Evolutionary conservation across 177 flowering plant genomes (phyloP), one percentile per base, ranked within the genome.

Genomic region (Telopea speciosissima): DNA sequence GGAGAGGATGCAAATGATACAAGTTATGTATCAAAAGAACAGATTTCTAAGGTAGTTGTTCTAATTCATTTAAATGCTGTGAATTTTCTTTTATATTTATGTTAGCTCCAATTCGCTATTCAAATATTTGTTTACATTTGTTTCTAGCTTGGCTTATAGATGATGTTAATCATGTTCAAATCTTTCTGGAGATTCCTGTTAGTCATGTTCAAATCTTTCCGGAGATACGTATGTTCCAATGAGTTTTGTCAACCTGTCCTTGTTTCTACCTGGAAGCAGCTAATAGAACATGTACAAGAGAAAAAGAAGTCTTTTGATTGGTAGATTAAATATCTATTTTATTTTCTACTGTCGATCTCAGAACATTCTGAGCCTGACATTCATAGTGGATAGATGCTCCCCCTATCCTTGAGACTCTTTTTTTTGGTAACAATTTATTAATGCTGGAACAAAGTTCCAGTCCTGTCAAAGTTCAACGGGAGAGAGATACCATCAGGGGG

Each of bases 21-120:
- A n/a, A n/a, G 68, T 67, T 60, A 72, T 12, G 16, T 23, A 58
- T 31, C 12, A 56, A 75, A 74, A 67, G 79, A 77, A 60, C 62
- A 24, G 26, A 61, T 64, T 24, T 31, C 75, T 75, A 77, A 82
- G 84, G 85, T 84, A 62, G 60, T 65, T 61, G n/a, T 24, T 68
- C 60, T 42, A 25, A 63, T 61, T 45, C 28, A 10, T 19, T 16
- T 40, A 42, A 21, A 17, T n/a, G 22, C 24, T 21, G 22, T 56
- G 61, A 2, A 56, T 56, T 45, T 45, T 45, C n/a, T 12, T 16
- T 45, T 33, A 33, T 28, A 45, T 8, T 45, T 45, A 4, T 45
- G 7, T 11, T 7, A 45, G 54, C 54, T 45, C 3, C 54, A 45
- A 45, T 45, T 45, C 8, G 3, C 54, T 13, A 45, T 4, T 45